phyloP scores from a whole-genome alignment of 202 grass and related monocot species.

The Setaria italica region DNA sequence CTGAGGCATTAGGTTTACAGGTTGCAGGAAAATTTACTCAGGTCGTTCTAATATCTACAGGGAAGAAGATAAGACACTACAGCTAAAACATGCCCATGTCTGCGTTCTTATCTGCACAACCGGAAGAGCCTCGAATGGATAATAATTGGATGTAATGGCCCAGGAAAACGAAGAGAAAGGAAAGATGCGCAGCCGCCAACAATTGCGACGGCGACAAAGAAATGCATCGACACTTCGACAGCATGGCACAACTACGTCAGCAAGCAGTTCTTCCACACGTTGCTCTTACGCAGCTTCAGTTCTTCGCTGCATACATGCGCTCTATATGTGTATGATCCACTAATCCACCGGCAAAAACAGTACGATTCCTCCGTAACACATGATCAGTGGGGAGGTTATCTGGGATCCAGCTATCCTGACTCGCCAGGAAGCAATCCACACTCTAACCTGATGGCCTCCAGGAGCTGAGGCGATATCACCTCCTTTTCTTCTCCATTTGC shows the following conservation, averaged over 20 bases:
- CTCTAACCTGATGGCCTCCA: slow-evolving; percentile 85
- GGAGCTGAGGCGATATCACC: slow-evolving; percentile 72
- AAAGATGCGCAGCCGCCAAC: not conserved
- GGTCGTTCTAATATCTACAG: not conserved
- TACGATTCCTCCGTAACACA: not conserved
- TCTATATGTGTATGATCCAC: not conserved
- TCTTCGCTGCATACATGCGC: not conserved
- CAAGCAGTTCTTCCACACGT: not conserved
- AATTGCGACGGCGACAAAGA: not conserved
- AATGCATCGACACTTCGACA: not conserved
- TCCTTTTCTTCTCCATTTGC: slow-evolving; percentile 38
- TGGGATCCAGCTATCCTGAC: slow-evolving; percentile 43
- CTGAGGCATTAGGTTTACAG: not conserved
- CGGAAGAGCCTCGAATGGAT: not conserved
- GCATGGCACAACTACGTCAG: not conserved
- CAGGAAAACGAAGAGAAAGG: not conserved
- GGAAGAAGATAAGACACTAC: not conserved
- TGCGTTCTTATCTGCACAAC: not conserved
- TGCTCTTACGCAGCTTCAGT: slow-evolving; percentile 25
- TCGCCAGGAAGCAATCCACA: slow-evolving; percentile 66
- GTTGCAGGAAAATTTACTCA: not conserved
- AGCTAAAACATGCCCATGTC: not conserved
- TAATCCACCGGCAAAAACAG: not conserved
- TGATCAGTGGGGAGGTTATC: not conserved
- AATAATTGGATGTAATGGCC: not conserved